phyloP scores from a whole-genome alignment of 2,329 filamentous ascomycete genomes.

The Paraphaeosphaeria minitans region DNA sequence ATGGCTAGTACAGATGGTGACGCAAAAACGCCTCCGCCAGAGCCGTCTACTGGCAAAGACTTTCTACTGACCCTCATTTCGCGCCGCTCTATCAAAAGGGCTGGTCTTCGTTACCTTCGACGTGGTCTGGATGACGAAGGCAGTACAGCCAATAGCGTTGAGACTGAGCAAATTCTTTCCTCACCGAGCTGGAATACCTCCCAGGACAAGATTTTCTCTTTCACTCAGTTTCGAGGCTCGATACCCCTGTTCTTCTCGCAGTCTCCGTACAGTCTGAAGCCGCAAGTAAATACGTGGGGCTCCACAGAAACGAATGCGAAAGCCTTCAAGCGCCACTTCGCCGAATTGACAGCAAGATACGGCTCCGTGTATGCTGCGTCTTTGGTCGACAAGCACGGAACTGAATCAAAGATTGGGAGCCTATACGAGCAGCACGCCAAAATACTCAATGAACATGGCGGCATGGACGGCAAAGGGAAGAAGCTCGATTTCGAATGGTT shows the following conservation, averaged over 20 bases:
- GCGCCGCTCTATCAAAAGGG: conserved; percentile 82
- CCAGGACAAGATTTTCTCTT: conserved; percentile 71
- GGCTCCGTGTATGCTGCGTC: conserved; percentile 79
- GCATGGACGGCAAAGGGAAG: conserved; percentile 53
- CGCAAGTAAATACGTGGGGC: conserved; percentile 79
- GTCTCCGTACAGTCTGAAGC: conserved; percentile 90
- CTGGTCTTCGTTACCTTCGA: conserved; percentile 86
- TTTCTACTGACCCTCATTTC: conserved; percentile 90
- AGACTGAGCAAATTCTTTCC: conserved; percentile 93
- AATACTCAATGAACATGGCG: conserved; percentile 65
- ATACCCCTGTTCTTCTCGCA: conserved; percentile 97
- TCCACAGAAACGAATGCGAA: conserved; percentile 77
- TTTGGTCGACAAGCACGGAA: conserved; percentile 85
- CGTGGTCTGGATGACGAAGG: conserved; percentile 91
- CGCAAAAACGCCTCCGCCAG: conserved; percentile 31
- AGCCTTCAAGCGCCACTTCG: conserved; percentile 82
- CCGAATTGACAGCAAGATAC: conserved; percentile 70
- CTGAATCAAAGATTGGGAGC: conserved; percentile 78
- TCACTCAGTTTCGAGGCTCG: conserved; percentile 85
- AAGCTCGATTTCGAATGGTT: conserved; percentile 88
- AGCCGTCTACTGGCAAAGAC: conserved; percentile 47
- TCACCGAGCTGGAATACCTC: conserved; percentile 67
- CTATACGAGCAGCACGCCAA: conserved; percentile 73
- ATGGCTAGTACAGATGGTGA: conserved; percentile 18
- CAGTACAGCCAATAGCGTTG: conserved; percentile 85